Percentiles rank a stretch among this genome's conserved stretches.
phyloP scores from a whole-genome alignment of 2,329 filamentous ascomycete species.

The Ophidiomyces ophidiicola region DNA sequence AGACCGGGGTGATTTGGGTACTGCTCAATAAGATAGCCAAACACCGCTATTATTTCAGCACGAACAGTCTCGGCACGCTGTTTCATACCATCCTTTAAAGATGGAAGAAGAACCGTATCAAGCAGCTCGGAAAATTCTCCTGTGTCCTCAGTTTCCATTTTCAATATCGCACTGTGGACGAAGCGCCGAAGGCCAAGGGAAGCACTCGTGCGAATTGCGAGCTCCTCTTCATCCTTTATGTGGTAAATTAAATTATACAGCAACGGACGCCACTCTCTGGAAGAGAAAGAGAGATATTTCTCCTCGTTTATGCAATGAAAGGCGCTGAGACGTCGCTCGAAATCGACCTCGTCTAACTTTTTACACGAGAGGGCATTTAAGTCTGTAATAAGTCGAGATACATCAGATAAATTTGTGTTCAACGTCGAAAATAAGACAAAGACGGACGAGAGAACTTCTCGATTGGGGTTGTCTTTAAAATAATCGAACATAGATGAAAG shows the following conservation, averaged over 20 bases:
- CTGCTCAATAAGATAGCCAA: constrained; percentile 63
- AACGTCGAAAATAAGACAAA: constrained; percentile 57
- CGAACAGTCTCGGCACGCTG: constrained; percentile 75
- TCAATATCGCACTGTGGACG: constrained; percentile 49
- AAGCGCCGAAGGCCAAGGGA: constrained; percentile 70
- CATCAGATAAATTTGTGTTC: constrained; percentile 47
- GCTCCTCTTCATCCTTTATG: constrained; percentile 74
- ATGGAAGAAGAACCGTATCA: constrained; percentile 55
- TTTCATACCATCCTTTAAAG: constrained; percentile 62
- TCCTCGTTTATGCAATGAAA: constrained; percentile 60
- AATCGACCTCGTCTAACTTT: constrained; percentile 75
- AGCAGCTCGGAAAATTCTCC: constrained; percentile 48
- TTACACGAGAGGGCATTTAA: constrained; percentile 66
- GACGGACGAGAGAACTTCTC: constrained; percentile 61
- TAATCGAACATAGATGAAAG: constrained; percentile 76
- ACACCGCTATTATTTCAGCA: constrained; percentile 64
- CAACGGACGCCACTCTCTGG: constrained; percentile 73
- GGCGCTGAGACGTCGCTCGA: constrained; percentile 64
- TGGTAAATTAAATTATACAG: constrained; percentile 83
- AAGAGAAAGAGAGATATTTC: constrained; percentile 47
- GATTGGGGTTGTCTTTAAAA: constrained; percentile 69
- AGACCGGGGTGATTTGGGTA: constrained; percentile 60
- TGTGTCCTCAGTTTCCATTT: constrained; percentile 27
- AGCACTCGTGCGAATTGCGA: constrained; percentile 72
- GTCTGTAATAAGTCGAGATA: constrained; percentile 59